Base-by-base conservation (phyloP, 495 filamentous ascomycete genomes). In the Podospora australis region DNA sequence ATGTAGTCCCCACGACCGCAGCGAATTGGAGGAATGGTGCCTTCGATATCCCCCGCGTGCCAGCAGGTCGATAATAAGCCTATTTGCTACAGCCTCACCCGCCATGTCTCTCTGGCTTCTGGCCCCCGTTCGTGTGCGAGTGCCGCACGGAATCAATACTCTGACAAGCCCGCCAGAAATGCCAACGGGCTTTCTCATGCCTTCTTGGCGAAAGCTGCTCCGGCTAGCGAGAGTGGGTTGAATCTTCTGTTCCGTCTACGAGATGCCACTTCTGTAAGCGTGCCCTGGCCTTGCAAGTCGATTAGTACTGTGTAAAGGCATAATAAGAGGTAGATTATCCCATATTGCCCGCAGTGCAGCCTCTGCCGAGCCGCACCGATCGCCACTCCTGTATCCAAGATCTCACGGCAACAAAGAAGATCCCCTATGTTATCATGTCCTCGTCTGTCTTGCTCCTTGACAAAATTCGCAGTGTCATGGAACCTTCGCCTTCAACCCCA, bases 291-390 rank as follows among this genome's bases (percentile, higher is more conserved):
- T n/a, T n/a, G n/a, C n/a, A n/a, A 56, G 25, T 14, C 36, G 24
- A 4, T 39, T 39, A 39, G 20, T 47, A n/a, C n/a, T n/a, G 19
- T 17, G 19, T 53, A 55, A 50, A 59, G 53, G 59, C 56, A 57
- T 39, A 59, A 57, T 62, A 17, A n/a, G 19, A 17, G 13, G n/a
- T 49, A 44, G 20, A 43, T 23, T 14, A n/a, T n/a, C 19, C 26
- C 47, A 58, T 39, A 59, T 58, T 56, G 48, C 53, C 40, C n/a
- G n/a, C n/a, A n/a, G n/a, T n/a, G n/a, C n/a, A 55, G 51, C 47
- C 50, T 49, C 49, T 49, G 49, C 52, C 43, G 46, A 46, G 56
- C 51, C 56, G 48, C 42, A 40, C 49, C 46, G 44, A 44, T 43
- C 38, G 24, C 26, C n/a, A n/a, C n/a, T 14, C 36, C 30, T 29